Percentiles rank a stretch among this genome's conserved stretches.
Evolutionary conservation across 2,329 filamentous ascomycete species (phyloP).

Genomic region (Microdochium nivale): DNA sequence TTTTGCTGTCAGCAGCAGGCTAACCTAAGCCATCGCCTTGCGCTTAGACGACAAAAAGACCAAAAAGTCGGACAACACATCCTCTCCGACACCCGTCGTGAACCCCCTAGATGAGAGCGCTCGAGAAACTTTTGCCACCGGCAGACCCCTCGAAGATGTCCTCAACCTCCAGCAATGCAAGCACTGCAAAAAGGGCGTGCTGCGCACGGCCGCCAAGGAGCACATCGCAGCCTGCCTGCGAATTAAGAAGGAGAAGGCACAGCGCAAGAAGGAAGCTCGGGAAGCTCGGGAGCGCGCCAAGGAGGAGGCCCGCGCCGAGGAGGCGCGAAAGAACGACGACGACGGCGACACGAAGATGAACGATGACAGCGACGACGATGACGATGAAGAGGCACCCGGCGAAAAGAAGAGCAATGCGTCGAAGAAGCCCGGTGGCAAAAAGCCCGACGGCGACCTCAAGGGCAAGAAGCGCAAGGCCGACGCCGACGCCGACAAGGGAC

Average conservation of each 20-base stretch:
- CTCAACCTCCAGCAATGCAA: slow-evolving; percentile 81
- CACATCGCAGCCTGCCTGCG: slow-evolving; percentile 81
- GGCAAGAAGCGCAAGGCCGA: slow-evolving; percentile 76
- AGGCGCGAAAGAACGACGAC: slow-evolving; percentile 41
- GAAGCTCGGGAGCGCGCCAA: slow-evolving; percentile 61
- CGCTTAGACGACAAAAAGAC: slow-evolving; percentile 43
- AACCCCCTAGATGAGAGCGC: slow-evolving; percentile 68
- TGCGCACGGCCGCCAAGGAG: slow-evolving; percentile 63
- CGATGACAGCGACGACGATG: slow-evolving; percentile 41
- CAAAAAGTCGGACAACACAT: slow-evolving; percentile 20
- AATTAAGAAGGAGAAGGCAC: slow-evolving; percentile 74
- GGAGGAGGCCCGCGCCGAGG: slow-evolving; percentile 50
- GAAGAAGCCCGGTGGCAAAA: slow-evolving; percentile 61
- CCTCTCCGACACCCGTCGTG: slow-evolving; percentile 44
- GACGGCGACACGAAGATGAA: slow-evolving; percentile 26
- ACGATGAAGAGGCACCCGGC: slow-evolving; percentile 34
- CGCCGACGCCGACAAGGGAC: slow-evolving; percentile 68
- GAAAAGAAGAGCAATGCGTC: slow-evolving; percentile 30
- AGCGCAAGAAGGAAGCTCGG: slow-evolving; percentile 66
- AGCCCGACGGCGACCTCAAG: slow-evolving; percentile 53
- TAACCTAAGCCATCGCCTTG: neutral
- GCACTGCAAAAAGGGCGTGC: slow-evolving; percentile 84
- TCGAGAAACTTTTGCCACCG: slow-evolving; percentile 71
- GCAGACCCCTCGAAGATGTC: slow-evolving; percentile 71
- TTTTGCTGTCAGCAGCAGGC: slow-evolving; percentile 4